A percentile compares a stretch with the other conserved stretches of the same genome.
phyloP scores from a whole-genome alignment of 306 rosid genomes.

The Albizia julibrissin region DNA sequence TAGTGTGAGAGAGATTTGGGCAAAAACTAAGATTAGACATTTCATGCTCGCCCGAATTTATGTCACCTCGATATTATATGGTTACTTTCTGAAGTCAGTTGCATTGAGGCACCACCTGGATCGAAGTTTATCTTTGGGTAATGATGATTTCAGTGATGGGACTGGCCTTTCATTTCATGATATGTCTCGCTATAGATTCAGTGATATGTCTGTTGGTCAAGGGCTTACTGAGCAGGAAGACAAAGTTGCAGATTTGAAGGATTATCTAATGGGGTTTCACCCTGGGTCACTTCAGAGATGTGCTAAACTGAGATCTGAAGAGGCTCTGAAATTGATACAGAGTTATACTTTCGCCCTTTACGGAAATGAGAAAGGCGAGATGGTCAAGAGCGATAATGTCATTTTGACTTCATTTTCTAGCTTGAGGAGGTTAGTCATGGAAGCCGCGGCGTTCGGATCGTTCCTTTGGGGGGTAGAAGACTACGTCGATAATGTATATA shows the following conservation, averaged over 20 bases:
- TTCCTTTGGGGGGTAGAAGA: conserved; percentile 87
- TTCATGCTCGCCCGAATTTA: conserved; percentile 53
- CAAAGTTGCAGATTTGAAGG: conserved; percentile 42
- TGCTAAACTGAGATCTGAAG: conserved; percentile 67
- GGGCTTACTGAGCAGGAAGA: conserved; percentile 38
- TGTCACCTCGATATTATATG: conserved; percentile 69
- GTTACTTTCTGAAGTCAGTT: conserved; percentile 78
- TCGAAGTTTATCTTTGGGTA: conserved; percentile 39
- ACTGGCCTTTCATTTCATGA: conserved; percentile 37
- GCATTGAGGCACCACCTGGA: conserved; percentile 62
- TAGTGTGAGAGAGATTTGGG: conserved; percentile 75
- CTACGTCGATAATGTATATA: conserved; percentile 55
- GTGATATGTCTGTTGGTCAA: conserved; percentile 38
- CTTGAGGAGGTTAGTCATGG: conserved; percentile 74
- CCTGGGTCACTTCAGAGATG: conserved; percentile 57
- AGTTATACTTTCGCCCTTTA: conserved; percentile 63
- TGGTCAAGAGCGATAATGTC: conserved; percentile 50
- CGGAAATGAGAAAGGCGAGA: conserved; percentile 46
- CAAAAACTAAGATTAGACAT: conserved; percentile 50
- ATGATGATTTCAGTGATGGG: conserved; percentile 39
- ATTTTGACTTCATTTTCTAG: conserved; percentile 74
- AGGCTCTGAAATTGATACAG: conserved; percentile 56
- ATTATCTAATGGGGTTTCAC: conserved; percentile 55
- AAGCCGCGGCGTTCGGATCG: conserved; percentile 84
- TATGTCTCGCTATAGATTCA: conserved; percentile 38